Percentiles rank a stretch among this genome's conserved stretches.
Evolutionary conservation across 2,329 filamentous ascomycete species (phyloP).

Genomic region (Monosporascus sp.): DNA sequence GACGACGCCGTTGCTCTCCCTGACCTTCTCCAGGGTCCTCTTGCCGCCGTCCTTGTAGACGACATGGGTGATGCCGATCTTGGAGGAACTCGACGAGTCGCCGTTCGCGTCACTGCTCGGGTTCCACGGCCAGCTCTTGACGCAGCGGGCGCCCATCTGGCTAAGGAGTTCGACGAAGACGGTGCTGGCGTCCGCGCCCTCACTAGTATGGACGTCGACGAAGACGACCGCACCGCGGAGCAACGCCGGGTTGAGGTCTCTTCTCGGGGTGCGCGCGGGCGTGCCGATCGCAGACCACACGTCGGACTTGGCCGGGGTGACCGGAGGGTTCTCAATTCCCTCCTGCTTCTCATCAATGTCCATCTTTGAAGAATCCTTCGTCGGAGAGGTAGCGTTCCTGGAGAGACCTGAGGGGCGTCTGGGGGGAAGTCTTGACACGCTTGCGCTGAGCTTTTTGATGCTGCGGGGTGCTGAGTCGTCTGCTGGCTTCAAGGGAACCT

Average conservation of each 20-base stretch:
- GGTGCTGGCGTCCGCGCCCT: slow-evolving; percentile 74
- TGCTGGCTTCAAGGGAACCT: slow-evolving; percentile 68
- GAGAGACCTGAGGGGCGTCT: slow-evolving; percentile 37
- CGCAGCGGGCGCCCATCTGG: slow-evolving; percentile 76
- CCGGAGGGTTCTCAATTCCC: slow-evolving; percentile 23
- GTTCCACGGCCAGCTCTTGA: slow-evolving; percentile 73
- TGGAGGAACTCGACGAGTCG: slow-evolving; percentile 36
- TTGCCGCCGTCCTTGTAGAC: slow-evolving; percentile 84
- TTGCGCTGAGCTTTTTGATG: slow-evolving; percentile 45
- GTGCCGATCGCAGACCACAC: slow-evolving; percentile 51
- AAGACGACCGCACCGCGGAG: slow-evolving; percentile 71
- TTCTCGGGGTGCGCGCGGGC: slow-evolving; percentile 51
- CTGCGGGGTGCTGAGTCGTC: slow-evolving; percentile 50
- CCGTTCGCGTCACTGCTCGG: slow-evolving; percentile 34
- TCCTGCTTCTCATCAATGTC: slow-evolving; percentile 18
- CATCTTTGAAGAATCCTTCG: slow-evolving; percentile 33
- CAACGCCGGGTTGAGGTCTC: slow-evolving; percentile 46
- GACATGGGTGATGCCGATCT: slow-evolving; percentile 78
- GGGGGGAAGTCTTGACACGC: slow-evolving; percentile 41
- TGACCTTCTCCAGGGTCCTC: slow-evolving; percentile 75
- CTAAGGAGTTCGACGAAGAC: slow-evolving; percentile 75
- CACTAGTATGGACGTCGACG: slow-evolving; percentile 77
- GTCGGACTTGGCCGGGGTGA: slow-evolving; percentile 44
- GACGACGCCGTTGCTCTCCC: slow-evolving; percentile 66
- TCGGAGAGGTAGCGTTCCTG: slow-evolving; percentile 47